Conservation (phyloP, 176 grass and related monocot genomes). For the Carex parvula region DNA sequence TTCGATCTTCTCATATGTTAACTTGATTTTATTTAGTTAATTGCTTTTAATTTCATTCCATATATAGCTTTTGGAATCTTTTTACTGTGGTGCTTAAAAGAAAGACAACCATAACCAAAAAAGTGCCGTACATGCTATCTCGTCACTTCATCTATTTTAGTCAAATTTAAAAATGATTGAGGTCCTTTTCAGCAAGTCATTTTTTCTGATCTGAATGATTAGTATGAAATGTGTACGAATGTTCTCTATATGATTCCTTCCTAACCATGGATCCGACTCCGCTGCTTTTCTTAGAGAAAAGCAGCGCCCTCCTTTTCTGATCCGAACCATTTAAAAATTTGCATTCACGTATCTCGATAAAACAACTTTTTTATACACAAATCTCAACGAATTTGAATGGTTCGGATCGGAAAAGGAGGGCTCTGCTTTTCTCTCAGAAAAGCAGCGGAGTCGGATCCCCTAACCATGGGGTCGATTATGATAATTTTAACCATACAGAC, state of each 20-base stretch:
- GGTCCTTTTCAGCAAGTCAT: slow-evolving; percentile 22
- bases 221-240: not conserved
- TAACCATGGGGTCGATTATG: not conserved
- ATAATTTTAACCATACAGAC: not conserved
- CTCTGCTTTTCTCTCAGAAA: too few species aligned
- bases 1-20: not conserved
- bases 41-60: not conserved
- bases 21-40: not conserved
- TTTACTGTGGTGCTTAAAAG: slow-evolving; percentile 1
- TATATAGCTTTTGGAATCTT: not conserved
- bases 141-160: not conserved
- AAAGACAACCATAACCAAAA: slow-evolving; percentile 19
- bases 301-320: too few species aligned
- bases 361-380: too few species aligned
- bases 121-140: slow-evolving; percentile 1
- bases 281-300: too few species aligned
- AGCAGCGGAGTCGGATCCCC: too few species aligned
- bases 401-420: too few species aligned
- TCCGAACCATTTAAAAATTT: too few species aligned
- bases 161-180: slow-evolving; percentile 21
- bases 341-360: too few species aligned
- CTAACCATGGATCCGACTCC: too few species aligned
- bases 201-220: slow-evolving; percentile 23
- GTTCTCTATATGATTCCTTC: slow-evolving; percentile 5
- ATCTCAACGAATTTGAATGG: too few species aligned